Conservation (phyloP, 208 protist genomes). For the Crithidia sp. region DNA sequence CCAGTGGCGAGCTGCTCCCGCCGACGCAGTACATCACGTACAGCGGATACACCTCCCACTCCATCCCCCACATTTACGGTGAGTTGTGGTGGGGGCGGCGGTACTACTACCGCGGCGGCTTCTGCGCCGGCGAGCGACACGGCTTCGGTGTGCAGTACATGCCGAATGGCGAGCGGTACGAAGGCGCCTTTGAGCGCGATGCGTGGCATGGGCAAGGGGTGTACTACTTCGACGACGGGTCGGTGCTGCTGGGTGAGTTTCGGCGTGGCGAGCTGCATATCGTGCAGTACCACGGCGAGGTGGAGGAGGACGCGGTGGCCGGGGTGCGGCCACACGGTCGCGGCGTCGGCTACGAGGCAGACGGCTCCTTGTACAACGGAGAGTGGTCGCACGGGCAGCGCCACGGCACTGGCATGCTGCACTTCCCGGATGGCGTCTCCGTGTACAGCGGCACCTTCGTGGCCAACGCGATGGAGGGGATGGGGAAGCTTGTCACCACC, state of each 20-base stretch:
- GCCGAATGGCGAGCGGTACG: constrained; percentile 71
- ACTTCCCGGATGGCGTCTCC: constrained; percentile 35
- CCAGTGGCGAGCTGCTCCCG: constrained; percentile 20
- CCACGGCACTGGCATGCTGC: constrained; percentile 80
- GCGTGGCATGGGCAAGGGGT: constrained; percentile 63
- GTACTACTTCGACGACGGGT: constrained; percentile 76
- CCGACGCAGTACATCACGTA: constrained; percentile 63
- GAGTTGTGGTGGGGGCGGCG: constrained; percentile 76
- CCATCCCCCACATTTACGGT: constrained; percentile 78
- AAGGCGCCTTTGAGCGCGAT: constrained; percentile 63
- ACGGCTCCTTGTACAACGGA: constrained; percentile 77
- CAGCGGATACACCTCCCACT: constrained; percentile 67
- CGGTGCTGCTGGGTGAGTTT: constrained; percentile 70
- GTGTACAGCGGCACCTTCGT: constrained; percentile 83
- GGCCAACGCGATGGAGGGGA: constrained; percentile 58
- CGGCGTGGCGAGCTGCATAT: constrained; percentile 38
- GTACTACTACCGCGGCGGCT: constrained; percentile 71
- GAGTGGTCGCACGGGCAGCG: constrained; percentile 78
- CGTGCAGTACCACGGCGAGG: constrained; percentile 77
- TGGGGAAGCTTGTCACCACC: constrained; percentile 59
- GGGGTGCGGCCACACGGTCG: constrained; percentile 62
- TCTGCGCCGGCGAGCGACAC: constrained; percentile 58
- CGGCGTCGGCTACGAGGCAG: constrained; percentile 46
- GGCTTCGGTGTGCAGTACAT: constrained; percentile 73
- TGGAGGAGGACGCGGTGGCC: constrained; percentile 37